Percentiles rank a stretch among this genome's conserved stretches.
These are phyloP conservation scores for Withania somnifera DNA, from an alignment of 305 asterid species.

Conservation along the genomic window DNA sequence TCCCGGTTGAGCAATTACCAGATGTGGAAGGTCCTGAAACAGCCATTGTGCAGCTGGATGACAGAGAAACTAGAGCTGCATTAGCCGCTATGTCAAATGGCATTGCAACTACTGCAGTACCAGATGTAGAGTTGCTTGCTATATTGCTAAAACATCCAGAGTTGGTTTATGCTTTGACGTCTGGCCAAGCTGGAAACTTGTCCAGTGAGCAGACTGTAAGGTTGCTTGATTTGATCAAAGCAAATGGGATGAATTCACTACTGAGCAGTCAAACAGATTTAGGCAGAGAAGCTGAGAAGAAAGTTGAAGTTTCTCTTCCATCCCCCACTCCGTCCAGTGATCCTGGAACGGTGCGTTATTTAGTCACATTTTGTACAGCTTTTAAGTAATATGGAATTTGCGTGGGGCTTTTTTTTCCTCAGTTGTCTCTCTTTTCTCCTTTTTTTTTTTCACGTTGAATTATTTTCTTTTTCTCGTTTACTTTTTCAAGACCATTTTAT, in stretches of 20 bases:
- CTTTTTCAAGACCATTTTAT: slow-evolving; percentile 29
- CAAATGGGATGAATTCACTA: slow-evolving; percentile 37
- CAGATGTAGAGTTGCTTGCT: slow-evolving; percentile 77
- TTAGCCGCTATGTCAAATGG: slow-evolving; percentile 24
- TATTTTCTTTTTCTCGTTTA: not conserved
- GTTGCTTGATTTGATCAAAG: slow-evolving; percentile 80
- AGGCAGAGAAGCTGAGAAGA: slow-evolving; percentile 30
- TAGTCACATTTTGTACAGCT: slow-evolving; percentile 45
- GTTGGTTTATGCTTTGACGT: slow-evolving; percentile 75
- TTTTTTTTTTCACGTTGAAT: not conserved
- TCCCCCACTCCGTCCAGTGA: slow-evolving; percentile 92
- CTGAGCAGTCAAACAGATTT: slow-evolving; percentile 33
- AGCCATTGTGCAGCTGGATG: slow-evolving; percentile 10
- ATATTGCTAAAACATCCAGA: slow-evolving; percentile 78
- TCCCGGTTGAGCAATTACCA: slow-evolving; percentile 80
- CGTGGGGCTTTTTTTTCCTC: not conserved
- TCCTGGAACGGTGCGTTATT: slow-evolving; percentile 92
- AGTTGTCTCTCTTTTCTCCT: not conserved
- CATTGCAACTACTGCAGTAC: slow-evolving; percentile 39
- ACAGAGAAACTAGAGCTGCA: slow-evolving; percentile 15
- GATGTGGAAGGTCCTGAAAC: slow-evolving; percentile 47
- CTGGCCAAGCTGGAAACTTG: slow-evolving; percentile 67
- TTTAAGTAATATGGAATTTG: slow-evolving; percentile 8
- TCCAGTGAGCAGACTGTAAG: slow-evolving; percentile 55
- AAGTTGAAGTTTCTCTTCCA: slow-evolving; percentile 86